Conservation (phyloP, 371 early-diverging fungal genomes). For the Basidiobolus meristosporus region DNA sequence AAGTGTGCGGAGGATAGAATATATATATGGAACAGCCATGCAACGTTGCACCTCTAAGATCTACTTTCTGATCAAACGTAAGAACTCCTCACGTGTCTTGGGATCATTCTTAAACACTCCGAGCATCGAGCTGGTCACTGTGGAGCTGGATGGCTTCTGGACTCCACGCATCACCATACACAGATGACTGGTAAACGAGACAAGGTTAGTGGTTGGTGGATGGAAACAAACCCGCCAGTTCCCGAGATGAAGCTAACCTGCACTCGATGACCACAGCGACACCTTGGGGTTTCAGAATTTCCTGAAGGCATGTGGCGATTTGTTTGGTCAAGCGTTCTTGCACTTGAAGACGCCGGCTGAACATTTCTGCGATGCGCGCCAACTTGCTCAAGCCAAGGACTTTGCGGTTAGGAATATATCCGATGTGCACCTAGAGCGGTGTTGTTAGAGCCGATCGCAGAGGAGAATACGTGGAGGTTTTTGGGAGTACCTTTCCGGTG, state of each 20-base stretch:
- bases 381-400: slow-evolving; percentile 93
- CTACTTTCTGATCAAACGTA: slow-evolving; percentile 40
- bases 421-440: slow-evolving; percentile 55
- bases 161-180: slow-evolving; percentile 93
- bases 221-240: slow-evolving; percentile 1
- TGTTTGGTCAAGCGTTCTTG: slow-evolving; percentile 97
- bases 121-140: slow-evolving; percentile 89
- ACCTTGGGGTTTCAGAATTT: slow-evolving; percentile 85
- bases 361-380: slow-evolving; percentile 96
- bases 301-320: slow-evolving; percentile 76
- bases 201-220: neutral
- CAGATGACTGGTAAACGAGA: slow-evolving; percentile 33
- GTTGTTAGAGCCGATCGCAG: neutral
- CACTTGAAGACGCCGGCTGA: slow-evolving; percentile 85
- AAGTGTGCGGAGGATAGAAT: no score
- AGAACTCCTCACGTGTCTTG: slow-evolving; percentile 91
- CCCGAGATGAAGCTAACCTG: slow-evolving; percentile 40
- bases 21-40: no score
- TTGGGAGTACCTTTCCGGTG: slow-evolving; percentile 54
- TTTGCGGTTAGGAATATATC: slow-evolving; percentile 86
- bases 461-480: neutral
- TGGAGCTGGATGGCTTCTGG: slow-evolving; percentile 84
- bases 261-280: slow-evolving; percentile 96
- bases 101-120: slow-evolving; percentile 82
- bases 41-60: neutral